phyloP scores from a whole-genome alignment of 306 rosid species.

The Vicia sativa region DNA sequence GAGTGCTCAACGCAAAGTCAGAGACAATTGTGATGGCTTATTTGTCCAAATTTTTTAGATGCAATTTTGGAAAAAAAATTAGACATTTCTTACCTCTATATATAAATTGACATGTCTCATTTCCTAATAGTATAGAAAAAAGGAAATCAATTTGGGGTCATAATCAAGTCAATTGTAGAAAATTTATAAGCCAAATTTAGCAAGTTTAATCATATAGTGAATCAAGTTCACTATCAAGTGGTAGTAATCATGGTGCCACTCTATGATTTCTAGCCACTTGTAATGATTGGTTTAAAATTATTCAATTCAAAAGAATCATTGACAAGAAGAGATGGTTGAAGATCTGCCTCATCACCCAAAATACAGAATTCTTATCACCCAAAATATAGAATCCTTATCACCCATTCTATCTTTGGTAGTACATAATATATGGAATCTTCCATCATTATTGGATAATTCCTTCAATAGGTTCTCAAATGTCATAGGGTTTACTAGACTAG shows the following conservation, averaged over 20 bases:
- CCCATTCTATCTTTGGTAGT: constrained; percentile 43
- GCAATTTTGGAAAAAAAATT: neutral
- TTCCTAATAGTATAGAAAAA: neutral
- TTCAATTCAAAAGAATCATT: constrained; percentile 51
- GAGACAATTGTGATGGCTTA: neutral
- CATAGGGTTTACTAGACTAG: constrained; percentile 23
- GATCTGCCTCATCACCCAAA: constrained; percentile 42
- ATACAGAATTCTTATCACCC: constrained; percentile 59
- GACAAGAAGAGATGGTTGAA: constrained; percentile 45
- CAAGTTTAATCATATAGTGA: constrained; percentile 8
- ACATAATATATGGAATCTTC: constrained; percentile 47
- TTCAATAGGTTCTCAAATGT: constrained; percentile 14
- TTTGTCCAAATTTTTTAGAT: neutral
- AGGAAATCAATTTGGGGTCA: too few species aligned
- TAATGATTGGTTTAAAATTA: constrained; percentile 65
- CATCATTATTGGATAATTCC: constrained; percentile 38
- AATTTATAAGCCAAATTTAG: constrained; percentile 5
- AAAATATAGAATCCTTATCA: constrained; percentile 67
- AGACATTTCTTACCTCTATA: constrained; percentile 11
- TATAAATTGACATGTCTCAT: neutral
- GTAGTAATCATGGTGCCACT: constrained; percentile 45
- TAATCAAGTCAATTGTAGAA: neutral
- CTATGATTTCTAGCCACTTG: constrained; percentile 40
- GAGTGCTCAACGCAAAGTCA: too few species aligned
- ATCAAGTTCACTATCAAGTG: constrained; percentile 43